Percentiles rank a stretch among this genome's conserved stretches.
phyloP scores from a whole-genome alignment of 805 yeast species.

The Cyberlindnera amylophila region DNA sequence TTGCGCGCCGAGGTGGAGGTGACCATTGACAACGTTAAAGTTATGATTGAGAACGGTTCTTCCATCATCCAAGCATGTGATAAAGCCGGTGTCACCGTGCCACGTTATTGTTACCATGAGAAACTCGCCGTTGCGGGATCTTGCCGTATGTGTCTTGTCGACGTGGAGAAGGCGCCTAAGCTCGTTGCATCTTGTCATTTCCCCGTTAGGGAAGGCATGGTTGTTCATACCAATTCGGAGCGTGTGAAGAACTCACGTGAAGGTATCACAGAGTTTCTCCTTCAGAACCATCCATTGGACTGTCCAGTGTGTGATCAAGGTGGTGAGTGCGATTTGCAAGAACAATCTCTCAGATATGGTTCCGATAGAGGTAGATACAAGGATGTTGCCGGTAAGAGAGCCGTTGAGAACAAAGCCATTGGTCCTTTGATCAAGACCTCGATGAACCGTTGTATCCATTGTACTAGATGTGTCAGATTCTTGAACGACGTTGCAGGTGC shows the following conservation, averaged over 20 bases:
- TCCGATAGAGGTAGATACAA: conserved; percentile 81
- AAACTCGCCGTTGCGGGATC: conserved; percentile 88
- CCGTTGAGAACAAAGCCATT: conserved; percentile 85
- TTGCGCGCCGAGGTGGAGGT: conserved; percentile 51
- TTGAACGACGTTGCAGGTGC: conserved; percentile 91
- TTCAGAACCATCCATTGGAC: conserved; percentile 87
- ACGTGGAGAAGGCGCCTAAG: conserved; percentile 84
- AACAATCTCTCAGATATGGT: conserved; percentile 80
- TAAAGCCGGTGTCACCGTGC: conserved; percentile 83
- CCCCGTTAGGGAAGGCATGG: conserved; percentile 91
- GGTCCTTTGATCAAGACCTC: conserved; percentile 88
- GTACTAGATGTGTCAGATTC: conserved; percentile 88
- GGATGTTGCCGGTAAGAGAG: conserved; percentile 81
- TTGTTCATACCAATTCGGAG: conserved; percentile 73
- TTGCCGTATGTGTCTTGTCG: conserved; percentile 91
- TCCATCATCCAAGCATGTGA: conserved; percentile 90
- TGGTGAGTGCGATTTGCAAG: conserved; percentile 92
- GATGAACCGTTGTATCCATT: conserved; percentile 90
- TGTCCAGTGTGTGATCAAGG: conserved; percentile 94
- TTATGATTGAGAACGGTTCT: conserved; percentile 79
- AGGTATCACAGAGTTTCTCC: conserved; percentile 84
- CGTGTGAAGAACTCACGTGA: conserved; percentile 80
- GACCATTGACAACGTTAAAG: conserved; percentile 65
- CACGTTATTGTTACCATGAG: conserved; percentile 90
- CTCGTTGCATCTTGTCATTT: conserved; percentile 88